These are phyloP conservation scores for Lichtheimia corymbifera DNA, from an alignment of 371 early-diverging fungal genomes.

Conservation along the genomic window DNA sequence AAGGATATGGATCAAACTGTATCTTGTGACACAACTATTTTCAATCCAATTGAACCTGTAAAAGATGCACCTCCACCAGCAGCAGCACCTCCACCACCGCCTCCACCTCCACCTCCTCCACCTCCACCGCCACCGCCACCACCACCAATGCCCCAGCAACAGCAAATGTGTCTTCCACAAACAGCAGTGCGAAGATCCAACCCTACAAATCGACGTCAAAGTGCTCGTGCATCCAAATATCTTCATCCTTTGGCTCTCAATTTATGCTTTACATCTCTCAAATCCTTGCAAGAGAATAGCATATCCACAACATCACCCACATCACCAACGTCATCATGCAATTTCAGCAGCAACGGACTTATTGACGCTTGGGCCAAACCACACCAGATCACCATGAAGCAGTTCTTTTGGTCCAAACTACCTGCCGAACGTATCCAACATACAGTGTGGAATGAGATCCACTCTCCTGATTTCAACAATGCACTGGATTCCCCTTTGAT, in stretches of 20 bases:
- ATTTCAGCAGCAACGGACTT: not conserved
- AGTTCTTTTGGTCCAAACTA: slow-evolving; percentile 67
- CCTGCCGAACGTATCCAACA: slow-evolving; percentile 52
- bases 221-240: slow-evolving; percentile 30
- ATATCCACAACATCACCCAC: slow-evolving; percentile 18
- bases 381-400: slow-evolving; percentile 35
- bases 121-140: slow-evolving; percentile 38
- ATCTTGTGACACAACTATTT: too few species aligned
- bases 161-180: too few species aligned
- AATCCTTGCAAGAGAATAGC: slow-evolving; percentile 42
- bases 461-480: slow-evolving; percentile 25
- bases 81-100: slow-evolving; percentile 18
- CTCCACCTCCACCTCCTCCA: slow-evolving; percentile 33
- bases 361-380: slow-evolving; percentile 2
- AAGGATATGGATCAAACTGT: not conserved
- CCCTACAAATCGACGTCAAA: slow-evolving; percentile 14
- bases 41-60: slow-evolving; percentile 4
- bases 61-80: slow-evolving; percentile 15
- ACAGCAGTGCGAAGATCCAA: slow-evolving; percentile 16
- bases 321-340: slow-evolving; percentile 10
- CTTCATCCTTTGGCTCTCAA: slow-evolving; percentile 49
- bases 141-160: slow-evolving; percentile 7
- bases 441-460: slow-evolving; percentile 61
- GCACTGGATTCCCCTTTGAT: slow-evolving; percentile 27
- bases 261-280: slow-evolving; percentile 36